Percentiles rank a stretch among this genome's conserved stretches.
These are phyloP conservation scores for Sordaria brevicollis DNA, from an alignment of 495 filamentous ascomycete genomes.

Conservation along the genomic window DNA sequence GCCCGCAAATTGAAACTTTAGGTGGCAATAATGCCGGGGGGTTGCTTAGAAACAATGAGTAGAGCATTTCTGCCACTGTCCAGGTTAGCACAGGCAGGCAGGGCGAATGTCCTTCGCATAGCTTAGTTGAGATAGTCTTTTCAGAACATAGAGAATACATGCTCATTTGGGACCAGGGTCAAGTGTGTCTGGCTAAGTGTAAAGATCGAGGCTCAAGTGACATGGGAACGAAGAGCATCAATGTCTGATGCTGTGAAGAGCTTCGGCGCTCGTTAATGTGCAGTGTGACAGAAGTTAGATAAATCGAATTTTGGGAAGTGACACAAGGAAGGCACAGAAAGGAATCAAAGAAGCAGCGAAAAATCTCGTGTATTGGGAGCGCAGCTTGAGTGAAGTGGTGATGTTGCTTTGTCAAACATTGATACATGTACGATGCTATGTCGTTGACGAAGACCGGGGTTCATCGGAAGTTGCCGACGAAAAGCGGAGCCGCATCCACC, in stretches of 20 bases:
- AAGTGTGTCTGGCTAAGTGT: not conserved
- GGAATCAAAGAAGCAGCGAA: too few species aligned
- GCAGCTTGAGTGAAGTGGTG: not conserved
- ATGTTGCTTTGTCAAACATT: not conserved
- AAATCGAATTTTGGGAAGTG: too few species aligned
- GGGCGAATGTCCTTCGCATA: not conserved
- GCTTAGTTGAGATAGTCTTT: too few species aligned
- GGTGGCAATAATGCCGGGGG: not conserved
- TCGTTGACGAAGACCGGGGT: not conserved
- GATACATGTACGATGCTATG: not conserved
- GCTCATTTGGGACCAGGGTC: too few species aligned
- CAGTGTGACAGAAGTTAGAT: too few species aligned
- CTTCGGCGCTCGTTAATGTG: not conserved
- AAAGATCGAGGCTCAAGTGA: not conserved
- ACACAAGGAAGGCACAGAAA: not conserved
- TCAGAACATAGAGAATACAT: too few species aligned
- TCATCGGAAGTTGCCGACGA: not conserved
- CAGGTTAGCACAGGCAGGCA: not conserved
- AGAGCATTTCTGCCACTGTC: not conserved
- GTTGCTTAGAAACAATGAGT: not conserved
- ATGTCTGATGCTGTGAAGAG: not conserved
- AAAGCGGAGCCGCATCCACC: not conserved
- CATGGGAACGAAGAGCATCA: not conserved
- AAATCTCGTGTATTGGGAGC: not conserved
- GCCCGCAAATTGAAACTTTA: not conserved